Percentiles rank a stretch among this genome's conserved stretches.
phyloP scores from a whole-genome alignment of 257 asterid species.

The Solanum chiquidenum region DNA sequence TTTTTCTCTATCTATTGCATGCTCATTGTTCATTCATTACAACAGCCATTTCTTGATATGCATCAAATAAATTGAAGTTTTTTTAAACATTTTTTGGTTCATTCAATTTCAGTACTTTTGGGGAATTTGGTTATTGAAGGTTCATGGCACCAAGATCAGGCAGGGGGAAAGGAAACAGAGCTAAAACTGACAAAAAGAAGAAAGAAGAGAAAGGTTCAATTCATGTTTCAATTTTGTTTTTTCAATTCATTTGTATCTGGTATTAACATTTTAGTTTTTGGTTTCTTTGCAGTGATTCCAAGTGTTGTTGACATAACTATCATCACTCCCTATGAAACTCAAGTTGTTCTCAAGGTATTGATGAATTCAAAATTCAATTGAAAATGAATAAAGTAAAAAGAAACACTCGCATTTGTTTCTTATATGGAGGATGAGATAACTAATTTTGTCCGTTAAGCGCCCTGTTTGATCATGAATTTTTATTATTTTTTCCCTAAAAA shows the following conservation, averaged over 20 bases:
- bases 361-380: not conserved
- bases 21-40: constrained; percentile 5
- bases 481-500: not conserved
- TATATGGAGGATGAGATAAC: not conserved
- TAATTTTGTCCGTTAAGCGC: not conserved
- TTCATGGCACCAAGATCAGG: constrained; percentile 94
- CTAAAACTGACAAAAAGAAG: constrained; percentile 81
- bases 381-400: no score
- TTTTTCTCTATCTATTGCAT: constrained; percentile 8
- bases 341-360: constrained; percentile 75
- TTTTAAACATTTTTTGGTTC: not conserved
- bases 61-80: not conserved
- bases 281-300: constrained; percentile 55
- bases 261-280: not conserved
- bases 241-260: no score
- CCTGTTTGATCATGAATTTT: not conserved
- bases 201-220: constrained; percentile 81
- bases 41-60: not conserved
- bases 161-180: constrained; percentile 59
- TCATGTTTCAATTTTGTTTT: not conserved
- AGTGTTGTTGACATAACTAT: constrained; percentile 61
- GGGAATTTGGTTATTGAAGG: not conserved
- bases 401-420: not conserved
- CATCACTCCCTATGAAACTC: constrained; percentile 77
- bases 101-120: not conserved